Conservation (phyloP, 1,139 yeast species). For the Zygosaccharomyces pseudobailii region DNA sequence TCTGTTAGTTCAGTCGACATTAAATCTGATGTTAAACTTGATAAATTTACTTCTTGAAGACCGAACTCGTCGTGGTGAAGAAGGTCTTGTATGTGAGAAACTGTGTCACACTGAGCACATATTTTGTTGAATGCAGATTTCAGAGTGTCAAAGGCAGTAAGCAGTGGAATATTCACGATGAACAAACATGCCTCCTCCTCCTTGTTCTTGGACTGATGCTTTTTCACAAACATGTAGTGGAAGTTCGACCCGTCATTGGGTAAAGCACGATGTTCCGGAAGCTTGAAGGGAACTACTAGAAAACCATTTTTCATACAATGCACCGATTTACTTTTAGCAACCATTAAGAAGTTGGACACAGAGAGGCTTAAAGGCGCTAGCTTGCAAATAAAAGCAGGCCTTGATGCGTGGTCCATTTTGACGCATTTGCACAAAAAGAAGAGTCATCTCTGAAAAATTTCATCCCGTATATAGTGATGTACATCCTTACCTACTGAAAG, state of each 20-base stretch:
- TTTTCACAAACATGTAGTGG: slow-evolving; percentile 58
- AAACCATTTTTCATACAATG: slow-evolving; percentile 38
- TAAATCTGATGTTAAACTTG: slow-evolving; percentile 57
- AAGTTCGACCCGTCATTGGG: slow-evolving; percentile 16
- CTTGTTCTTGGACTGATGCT: slow-evolving; percentile 47
- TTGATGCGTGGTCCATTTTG: neutral
- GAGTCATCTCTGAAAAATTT: slow-evolving; percentile 3
- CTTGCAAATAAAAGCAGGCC: neutral
- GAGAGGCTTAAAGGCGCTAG: neutral
- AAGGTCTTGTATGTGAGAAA: slow-evolving; percentile 32
- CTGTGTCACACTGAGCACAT: slow-evolving; percentile 39
- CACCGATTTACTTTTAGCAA: slow-evolving; percentile 7
- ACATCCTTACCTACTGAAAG: neutral
- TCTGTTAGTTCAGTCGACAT: slow-evolving; percentile 37
- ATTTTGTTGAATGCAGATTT: slow-evolving; percentile 56
- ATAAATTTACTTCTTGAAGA: slow-evolving; percentile 51
- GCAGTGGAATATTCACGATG: slow-evolving; percentile 70
- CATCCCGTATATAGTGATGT: slow-evolving; percentile 2
- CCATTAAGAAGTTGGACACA: slow-evolving; percentile 2
- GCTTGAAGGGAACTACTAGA: slow-evolving; percentile 35
- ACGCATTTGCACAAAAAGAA: neutral
- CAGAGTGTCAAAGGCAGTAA: slow-evolving; percentile 48
- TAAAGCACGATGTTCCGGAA: slow-evolving; percentile 27
- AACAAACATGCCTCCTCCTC: slow-evolving; percentile 47
- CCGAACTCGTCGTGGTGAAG: slow-evolving; percentile 35